phyloP scores from a whole-genome alignment of 1,139 yeast species.

The Saccharomycopsis hybrid region DNA sequence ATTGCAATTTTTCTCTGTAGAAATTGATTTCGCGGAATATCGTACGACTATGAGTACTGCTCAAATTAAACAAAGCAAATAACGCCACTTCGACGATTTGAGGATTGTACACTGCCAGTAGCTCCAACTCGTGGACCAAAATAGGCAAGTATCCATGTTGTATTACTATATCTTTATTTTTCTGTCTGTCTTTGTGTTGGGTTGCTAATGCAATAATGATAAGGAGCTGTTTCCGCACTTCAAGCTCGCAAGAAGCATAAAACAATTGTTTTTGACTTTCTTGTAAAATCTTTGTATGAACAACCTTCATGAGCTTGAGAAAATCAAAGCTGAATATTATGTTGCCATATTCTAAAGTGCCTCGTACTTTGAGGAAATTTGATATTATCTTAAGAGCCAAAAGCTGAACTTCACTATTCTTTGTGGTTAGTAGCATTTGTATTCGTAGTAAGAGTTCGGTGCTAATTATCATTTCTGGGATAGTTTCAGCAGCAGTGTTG shows the following conservation, averaged over 20 bases:
- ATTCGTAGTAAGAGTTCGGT: not conserved
- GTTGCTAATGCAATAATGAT: too few species aligned
- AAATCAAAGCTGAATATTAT: too few species aligned
- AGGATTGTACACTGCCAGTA: not conserved
- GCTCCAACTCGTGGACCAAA: slow-evolving; percentile 1
- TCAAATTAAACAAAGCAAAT: not conserved
- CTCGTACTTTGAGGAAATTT: not conserved
- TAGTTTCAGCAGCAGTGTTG: not conserved
- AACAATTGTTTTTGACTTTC: too few species aligned
- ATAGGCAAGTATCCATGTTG: not conserved
- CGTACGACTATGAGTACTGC: not conserved
- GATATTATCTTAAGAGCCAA: slow-evolving; percentile 2
- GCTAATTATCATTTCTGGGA: not conserved
- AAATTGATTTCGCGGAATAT: not conserved
- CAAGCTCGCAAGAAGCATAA: too few species aligned
- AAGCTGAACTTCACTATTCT: not conserved
- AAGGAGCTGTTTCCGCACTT: too few species aligned
- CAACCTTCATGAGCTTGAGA: too few species aligned
- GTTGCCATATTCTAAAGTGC: not conserved
- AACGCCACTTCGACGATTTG: not conserved
- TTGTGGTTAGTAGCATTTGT: not conserved
- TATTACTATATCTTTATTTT: not conserved
- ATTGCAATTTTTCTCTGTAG: not conserved
- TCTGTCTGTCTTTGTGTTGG: too few species aligned
- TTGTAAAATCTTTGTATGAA: too few species aligned